phyloP scores from a whole-genome alignment of 2,329 filamentous ascomycete genomes.

The Fusarium domesticum region DNA sequence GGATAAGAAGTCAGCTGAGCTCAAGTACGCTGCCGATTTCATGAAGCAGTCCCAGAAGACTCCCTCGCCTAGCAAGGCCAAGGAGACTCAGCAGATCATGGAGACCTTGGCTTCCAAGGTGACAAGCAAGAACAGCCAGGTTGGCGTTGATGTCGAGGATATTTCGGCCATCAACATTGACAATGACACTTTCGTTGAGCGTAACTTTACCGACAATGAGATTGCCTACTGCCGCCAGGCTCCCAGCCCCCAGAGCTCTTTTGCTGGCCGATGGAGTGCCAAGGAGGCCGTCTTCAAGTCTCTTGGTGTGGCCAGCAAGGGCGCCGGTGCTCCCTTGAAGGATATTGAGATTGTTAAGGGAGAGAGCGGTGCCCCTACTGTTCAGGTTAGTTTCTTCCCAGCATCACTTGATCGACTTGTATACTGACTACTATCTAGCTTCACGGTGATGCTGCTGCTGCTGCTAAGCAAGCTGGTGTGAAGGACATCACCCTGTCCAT shows the following conservation, averaged over 20 bases:
- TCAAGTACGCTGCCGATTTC: constrained; percentile 69
- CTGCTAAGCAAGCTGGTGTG: constrained; percentile 81
- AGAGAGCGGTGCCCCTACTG: constrained; percentile 76
- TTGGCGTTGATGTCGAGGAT: constrained; percentile 92
- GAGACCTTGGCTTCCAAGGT: constrained; percentile 69
- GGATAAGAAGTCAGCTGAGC: constrained; percentile 82
- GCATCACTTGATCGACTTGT: not conserved
- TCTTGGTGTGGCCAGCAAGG: constrained; percentile 79
- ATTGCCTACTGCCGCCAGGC: constrained; percentile 82
- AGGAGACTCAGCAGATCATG: constrained; percentile 71
- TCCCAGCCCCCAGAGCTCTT: constrained; percentile 79
- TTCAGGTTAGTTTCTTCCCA: constrained; percentile 63
- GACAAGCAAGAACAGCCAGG: constrained; percentile 61
- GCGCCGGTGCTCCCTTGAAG: constrained; percentile 83
- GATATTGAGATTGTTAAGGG: constrained; percentile 91
- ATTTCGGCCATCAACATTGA: constrained; percentile 84
- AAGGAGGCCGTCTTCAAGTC: constrained; percentile 99
- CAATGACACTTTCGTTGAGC: constrained; percentile 89
- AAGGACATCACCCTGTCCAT: constrained; percentile 91
- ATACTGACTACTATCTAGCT: constrained; percentile 59
- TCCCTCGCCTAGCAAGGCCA: constrained; percentile 46
- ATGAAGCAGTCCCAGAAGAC: constrained; percentile 62
- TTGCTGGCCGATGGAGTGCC: constrained; percentile 92
- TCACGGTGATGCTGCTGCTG: constrained; percentile 76
- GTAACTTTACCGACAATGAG: constrained; percentile 87